Base-by-base conservation (phyloP, 352 stramenopile genomes). In the Pythium rishiriense region DNA sequence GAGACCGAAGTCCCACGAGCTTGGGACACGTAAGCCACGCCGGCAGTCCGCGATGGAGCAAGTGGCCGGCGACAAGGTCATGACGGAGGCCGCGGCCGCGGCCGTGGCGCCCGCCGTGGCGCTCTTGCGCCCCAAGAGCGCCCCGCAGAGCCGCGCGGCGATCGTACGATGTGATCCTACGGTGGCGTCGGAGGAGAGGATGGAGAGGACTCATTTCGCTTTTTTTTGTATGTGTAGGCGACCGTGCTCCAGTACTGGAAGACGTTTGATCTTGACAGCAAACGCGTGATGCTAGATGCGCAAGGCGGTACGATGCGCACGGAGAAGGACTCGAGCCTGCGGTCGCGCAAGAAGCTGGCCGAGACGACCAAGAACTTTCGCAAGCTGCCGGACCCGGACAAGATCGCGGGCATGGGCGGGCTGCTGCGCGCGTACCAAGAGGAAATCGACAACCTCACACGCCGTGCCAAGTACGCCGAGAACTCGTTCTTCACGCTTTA, bases 351-450 rank as follows among this genome's bases (percentile, higher is more conserved):
- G 69, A 88, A 92, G 59, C 71, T 96, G 43, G 88, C 87, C 15
- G 87, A 96, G 65, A 83, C 79, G 19, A 96, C 88, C 43, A 95
- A 95, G 68, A 74, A 75, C 21, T 97, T 96, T 62, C 73, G 87
- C 47, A 81, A 87, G 49, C 77, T 94, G 5, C 55, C 72, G 28
- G 85, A 96, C 59, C 25, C 75, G 3, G 86, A 97, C 0, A 96
- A 97, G 60, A 65, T 90, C 5, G 58, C 76, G 21, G 73, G 65
- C 4, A 66, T 85, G 4, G 78, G 81, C 2, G 59, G 72, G 2
- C 58, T 97, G 45, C 62, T 97, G n/a, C 93, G 91, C 17, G 80
- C 85, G 37, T 97, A 97, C 64, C 91, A 97, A 68, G 87, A 97
- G 60, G 90, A 97, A 64, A 96, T 97, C 52, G 91, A 97, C 74